Percentiles rank a stretch among this genome's conserved stretches.
These are phyloP conservation scores for Andrographis paniculata DNA, from an alignment of 305 asterid genomes.

Conservation along the genomic window DNA sequence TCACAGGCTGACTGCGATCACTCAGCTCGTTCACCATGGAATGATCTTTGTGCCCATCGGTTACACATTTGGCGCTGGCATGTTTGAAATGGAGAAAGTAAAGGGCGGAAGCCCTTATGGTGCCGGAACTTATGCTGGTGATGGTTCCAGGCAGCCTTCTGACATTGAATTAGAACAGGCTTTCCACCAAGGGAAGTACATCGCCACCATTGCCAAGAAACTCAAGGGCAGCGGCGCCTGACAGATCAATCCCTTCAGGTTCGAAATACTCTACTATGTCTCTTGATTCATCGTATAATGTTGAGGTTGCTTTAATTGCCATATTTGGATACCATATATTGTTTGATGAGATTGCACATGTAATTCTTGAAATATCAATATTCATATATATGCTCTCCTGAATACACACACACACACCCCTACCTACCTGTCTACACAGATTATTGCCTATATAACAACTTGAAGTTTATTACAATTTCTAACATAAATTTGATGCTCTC, in stretches of 20 bases:
- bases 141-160: conserved; percentile 32
- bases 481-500: too few relatives aligned
- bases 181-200: conserved; percentile 33
- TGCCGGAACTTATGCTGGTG: conserved; percentile 34
- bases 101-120: conserved; percentile 38
- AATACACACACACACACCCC: background rate
- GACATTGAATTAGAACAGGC: conserved; percentile 31
- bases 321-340: background rate
- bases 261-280: background rate
- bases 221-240: conserved; percentile 22
- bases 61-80: too few relatives aligned
- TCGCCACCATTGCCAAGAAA: conserved; percentile 30
- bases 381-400: too few relatives aligned
- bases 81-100: conserved; percentile 20
- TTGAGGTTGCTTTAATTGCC: too few relatives aligned
- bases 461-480: too few relatives aligned
- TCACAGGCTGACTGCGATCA: conserved; percentile 26
- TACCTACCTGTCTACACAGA: too few relatives aligned
- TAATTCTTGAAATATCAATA: conserved; percentile 9
- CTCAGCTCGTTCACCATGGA: conserved; percentile 28
- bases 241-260: conserved; percentile 1
- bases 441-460: too few relatives aligned
- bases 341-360: conserved; percentile 12
- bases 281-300: background rate
- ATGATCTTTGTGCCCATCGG: conserved; percentile 25